These are phyloP conservation scores for Guyanaporus albipodus DNA, from an alignment of 768 basidiomycete genomes.

Conservation along the genomic window DNA sequence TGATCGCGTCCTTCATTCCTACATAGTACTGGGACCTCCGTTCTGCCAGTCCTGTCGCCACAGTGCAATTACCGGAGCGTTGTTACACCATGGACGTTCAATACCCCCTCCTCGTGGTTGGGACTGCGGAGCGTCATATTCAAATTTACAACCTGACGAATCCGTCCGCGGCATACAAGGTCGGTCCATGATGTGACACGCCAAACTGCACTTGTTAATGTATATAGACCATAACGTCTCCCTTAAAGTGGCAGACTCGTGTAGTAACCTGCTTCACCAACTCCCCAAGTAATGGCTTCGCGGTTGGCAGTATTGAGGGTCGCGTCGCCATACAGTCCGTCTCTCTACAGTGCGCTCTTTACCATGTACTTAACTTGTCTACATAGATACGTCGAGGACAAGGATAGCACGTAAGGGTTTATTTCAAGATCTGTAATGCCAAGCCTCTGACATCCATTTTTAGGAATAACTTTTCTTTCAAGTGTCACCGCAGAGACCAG, in stretches of 20 bases:
- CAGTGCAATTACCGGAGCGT: conserved; percentile 81
- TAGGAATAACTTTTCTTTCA: conserved; percentile 86
- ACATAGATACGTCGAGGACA: conserved; percentile 79
- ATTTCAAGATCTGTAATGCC: not conserved
- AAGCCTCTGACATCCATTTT: not conserved
- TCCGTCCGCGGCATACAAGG: conserved; percentile 77
- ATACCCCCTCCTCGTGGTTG: conserved; percentile 84
- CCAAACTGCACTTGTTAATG: not conserved
- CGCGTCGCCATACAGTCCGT: conserved; percentile 94
- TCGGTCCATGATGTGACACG: conserved; percentile 26
- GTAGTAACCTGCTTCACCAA: conserved; percentile 81
- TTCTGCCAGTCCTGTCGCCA: conserved; percentile 67
- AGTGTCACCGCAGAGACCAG: conserved; percentile 66
- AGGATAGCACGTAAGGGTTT: conserved; percentile 63
- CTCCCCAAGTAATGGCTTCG: conserved; percentile 63
- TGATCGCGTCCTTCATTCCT: not conserved
- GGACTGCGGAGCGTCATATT: conserved; percentile 89
- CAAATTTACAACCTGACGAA: conserved; percentile 85
- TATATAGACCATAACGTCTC: conserved; percentile 70
- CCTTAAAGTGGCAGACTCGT: conserved; percentile 92
- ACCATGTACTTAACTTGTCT: not conserved
- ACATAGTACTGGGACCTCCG: conserved; percentile 91
- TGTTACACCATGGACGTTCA: conserved; percentile 85
- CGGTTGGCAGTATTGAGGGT: conserved; percentile 84
- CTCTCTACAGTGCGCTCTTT: not conserved